These are phyloP conservation scores for Trametes sanguinea DNA, from an alignment of 768 basidiomycete species.

Conservation along the genomic window DNA sequence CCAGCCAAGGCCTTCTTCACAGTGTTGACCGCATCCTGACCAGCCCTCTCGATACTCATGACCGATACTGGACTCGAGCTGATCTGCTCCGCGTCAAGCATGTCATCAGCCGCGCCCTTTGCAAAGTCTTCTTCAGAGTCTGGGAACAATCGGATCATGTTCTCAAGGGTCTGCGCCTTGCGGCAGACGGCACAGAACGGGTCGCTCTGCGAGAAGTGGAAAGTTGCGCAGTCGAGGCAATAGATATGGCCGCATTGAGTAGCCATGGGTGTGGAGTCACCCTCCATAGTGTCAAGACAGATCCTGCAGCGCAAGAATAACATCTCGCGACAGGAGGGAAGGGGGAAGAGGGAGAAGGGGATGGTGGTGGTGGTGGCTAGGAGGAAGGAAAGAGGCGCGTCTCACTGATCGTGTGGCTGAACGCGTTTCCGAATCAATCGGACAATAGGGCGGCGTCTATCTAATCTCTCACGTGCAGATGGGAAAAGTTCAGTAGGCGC, in stretches of 20 bases:
- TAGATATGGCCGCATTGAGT: constrained; percentile 32
- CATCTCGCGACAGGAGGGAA: background rate
- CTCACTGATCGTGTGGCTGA: background rate
- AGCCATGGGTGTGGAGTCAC: constrained; percentile 14
- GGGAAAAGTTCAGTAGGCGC: constrained; percentile 5
- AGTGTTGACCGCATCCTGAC: constrained; percentile 6
- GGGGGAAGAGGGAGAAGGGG: background rate
- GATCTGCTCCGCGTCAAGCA: background rate
- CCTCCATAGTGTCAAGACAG: constrained; percentile 22
- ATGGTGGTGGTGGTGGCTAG: constrained; percentile 3
- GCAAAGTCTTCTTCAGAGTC: constrained; percentile 7
- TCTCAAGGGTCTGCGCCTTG: constrained; percentile 17
- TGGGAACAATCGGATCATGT: constrained; percentile 25
- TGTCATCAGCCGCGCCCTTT: background rate
- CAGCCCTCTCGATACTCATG: constrained; percentile 14
- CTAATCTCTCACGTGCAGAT: constrained; percentile 7
- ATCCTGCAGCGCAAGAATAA: constrained; percentile 23
- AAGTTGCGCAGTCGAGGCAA: constrained; percentile 30
- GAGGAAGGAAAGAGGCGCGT: constrained; percentile 2
- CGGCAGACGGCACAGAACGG: constrained; percentile 28
- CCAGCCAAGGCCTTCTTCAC: constrained; percentile 12
- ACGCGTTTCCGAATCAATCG: constrained; percentile 10
- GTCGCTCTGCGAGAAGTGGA: constrained; percentile 22
- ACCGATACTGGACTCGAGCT: constrained; percentile 15
- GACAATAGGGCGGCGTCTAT: constrained; percentile 9